phyloP scores from a whole-genome alignment of 129 eudicot genomes.

The Dittrichia graveolens region DNA sequence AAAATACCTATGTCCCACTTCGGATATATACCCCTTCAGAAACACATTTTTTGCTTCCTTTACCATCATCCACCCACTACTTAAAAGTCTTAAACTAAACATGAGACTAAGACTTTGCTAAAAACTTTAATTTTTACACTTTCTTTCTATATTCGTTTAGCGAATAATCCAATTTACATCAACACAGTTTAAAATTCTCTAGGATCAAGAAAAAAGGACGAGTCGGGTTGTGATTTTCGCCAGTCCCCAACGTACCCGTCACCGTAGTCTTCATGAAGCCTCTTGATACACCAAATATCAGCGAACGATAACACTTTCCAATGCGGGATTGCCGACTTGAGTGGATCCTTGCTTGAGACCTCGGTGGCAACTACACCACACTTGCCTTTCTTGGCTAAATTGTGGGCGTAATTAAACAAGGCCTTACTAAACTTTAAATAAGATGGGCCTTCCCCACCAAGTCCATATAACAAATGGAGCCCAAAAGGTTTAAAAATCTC shows the following conservation, averaged over 20 bases:
- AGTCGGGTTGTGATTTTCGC: slow-evolving; percentile 83
- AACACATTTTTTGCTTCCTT: slow-evolving; percentile 21
- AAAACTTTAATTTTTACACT: slow-evolving; percentile 19
- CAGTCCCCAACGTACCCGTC: slow-evolving; percentile 92
- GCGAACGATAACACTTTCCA: slow-evolving; percentile 85
- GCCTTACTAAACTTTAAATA: slow-evolving; percentile 49
- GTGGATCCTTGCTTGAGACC: slow-evolving; percentile 75
- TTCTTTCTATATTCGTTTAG: neutral
- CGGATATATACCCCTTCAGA: slow-evolving; percentile 36
- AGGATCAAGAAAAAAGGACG: slow-evolving; percentile 91
- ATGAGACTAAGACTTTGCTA: slow-evolving; percentile 21
- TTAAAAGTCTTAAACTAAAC: neutral
- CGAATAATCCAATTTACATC: neutral
- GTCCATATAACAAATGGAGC: slow-evolving; percentile 82
- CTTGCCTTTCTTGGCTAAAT: slow-evolving; percentile 63
- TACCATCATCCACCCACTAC: slow-evolving; percentile 24
- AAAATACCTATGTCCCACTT: slow-evolving; percentile 26
- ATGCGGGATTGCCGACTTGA: slow-evolving; percentile 70
- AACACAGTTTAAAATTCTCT: slow-evolving; percentile 57
- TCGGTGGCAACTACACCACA: slow-evolving; percentile 95
- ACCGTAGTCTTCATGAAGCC: slow-evolving; percentile 80
- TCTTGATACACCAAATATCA: slow-evolving; percentile 88
- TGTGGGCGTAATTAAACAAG: slow-evolving; percentile 77
- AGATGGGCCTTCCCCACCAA: slow-evolving; percentile 86
- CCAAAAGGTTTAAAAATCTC: slow-evolving; percentile 88